Evolutionary conservation across 2,329 filamentous ascomycete species (phyloP), one percentile per base, ranked within the genome.

Genomic region (Aschersonia sp.): DNA sequence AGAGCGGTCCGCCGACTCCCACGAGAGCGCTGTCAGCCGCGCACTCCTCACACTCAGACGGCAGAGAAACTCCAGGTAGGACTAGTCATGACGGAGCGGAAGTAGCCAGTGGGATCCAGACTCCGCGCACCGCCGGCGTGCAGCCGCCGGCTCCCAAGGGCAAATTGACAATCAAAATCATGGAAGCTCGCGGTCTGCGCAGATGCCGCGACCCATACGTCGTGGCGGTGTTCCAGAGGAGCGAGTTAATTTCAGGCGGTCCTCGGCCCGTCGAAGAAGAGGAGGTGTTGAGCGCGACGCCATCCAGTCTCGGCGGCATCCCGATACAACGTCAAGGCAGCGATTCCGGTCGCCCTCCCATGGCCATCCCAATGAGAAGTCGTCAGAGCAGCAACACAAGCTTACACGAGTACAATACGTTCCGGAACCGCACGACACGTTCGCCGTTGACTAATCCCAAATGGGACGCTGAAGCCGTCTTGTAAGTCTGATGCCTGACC

Each of bases 281-380:
- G 43, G 77, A 82, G 48, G 59, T 73, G 49, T 53, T 68, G 30
- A 59, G 56, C 40, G 58, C 64, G 37, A 60, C 65, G n/a, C 77
- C 73, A 54, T 73, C 68, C 56, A 70, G 56, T 44, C 60, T 69
- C 47, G 73, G 76, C 37, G 73, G 76, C 31, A 71, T 81, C 48
- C 69, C 78, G 0, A 81, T 83, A 49, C 76, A 79, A 57, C 75
- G 83, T 49, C 80, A 84, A 52, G 84, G 82, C 49, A 92, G 86
- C 60, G 87, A 94, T 56, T 83, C 83, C 32, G 86, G 88, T 31
- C 78, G 83, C 46, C 77, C 86, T 5, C 62, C 88, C 12, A 90
- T 95, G 81, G 87, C 88, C 32, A 97, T 98, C 54, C 92, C 92
- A 2, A 95, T 97, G 87, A 83, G 84, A 58, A 97, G 89, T 63